Evolutionary conservation across 495 filamentous ascomycete genomes (phyloP).

Genomic region (Opeltia flavorubescens): DNA sequence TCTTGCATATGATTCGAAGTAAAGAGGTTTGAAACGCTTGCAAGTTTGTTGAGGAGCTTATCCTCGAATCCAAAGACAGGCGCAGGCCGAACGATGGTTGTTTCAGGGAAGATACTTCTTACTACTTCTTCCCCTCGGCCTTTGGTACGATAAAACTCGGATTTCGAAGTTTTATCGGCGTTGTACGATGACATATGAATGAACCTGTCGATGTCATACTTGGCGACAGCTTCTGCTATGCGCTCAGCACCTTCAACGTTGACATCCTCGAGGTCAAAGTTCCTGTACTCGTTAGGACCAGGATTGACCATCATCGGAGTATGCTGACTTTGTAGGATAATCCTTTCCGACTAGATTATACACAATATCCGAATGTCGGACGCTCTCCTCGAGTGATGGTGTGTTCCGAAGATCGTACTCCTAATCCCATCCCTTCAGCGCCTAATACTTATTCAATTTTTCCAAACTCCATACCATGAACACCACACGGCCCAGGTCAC

Average conservation of each 20-base stretch:
- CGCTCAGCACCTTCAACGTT: constrained; percentile 90
- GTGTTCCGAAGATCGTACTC: constrained; percentile 96
- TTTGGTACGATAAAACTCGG: constrained; percentile 85
- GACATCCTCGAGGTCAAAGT: constrained; percentile 85
- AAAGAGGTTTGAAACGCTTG: constrained; percentile 61
- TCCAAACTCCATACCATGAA: constrained; percentile 50
- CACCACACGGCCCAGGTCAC: constrained; percentile 78
- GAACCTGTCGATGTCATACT: constrained; percentile 96
- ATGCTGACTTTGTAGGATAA: constrained; percentile 84
- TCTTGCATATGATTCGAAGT: constrained; percentile 89
- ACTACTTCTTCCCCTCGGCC: constrained; percentile 69
- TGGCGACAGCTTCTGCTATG: constrained; percentile 89
- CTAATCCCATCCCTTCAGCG: constrained; percentile 25
- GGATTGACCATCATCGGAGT: neutral
- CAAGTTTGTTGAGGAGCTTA: constrained; percentile 74
- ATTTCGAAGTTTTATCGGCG: constrained; percentile 63
- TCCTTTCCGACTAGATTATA: constrained; percentile 90
- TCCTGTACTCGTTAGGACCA: constrained; percentile 40
- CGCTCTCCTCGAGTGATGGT: constrained; percentile 86
- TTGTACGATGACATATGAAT: constrained; percentile 96
- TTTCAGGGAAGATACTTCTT: constrained; percentile 88
- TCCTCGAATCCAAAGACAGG: constrained; percentile 95
- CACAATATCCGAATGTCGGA: constrained; percentile 92
- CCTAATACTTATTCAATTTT: neutral
- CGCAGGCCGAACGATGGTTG: constrained; percentile 89